These are phyloP conservation scores for Cercospora nicotianae DNA, from an alignment of 2,329 filamentous ascomycete genomes.

Conservation along the genomic window DNA sequence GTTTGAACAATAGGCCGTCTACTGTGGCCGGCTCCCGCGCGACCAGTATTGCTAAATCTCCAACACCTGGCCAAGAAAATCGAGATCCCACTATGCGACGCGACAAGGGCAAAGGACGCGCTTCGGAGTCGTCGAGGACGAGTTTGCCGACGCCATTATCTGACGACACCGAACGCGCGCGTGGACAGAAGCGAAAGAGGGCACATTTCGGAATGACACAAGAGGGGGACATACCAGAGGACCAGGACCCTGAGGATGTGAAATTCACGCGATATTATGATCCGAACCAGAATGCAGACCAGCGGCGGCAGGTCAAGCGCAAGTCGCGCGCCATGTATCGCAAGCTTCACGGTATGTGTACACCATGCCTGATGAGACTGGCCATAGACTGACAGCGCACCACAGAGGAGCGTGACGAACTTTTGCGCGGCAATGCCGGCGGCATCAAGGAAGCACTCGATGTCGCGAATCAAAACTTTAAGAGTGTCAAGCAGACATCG, in stretches of 20 bases:
- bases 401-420: constrained; percentile 70
- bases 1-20: constrained; percentile 26
- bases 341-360: constrained; percentile 55
- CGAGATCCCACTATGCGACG: constrained; percentile 32
- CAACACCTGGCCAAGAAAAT: constrained; percentile 48
- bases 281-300: constrained; percentile 75
- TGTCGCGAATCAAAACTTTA: constrained; percentile 57
- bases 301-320: constrained; percentile 70
- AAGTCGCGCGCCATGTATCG: constrained; percentile 66
- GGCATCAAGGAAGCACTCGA: constrained; percentile 41
- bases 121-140: constrained; percentile 10
- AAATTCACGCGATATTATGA: constrained; percentile 61
- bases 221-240: constrained; percentile 24
- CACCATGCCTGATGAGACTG: no score
- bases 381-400: constrained; percentile 31
- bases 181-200: constrained; percentile 30
- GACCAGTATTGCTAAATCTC: constrained; percentile 13
- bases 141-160: constrained; percentile 42
- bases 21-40: constrained; percentile 22
- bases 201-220: constrained; percentile 16
- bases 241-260: constrained; percentile 31
- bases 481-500: constrained; percentile 74
- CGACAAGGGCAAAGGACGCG: constrained; percentile 42
- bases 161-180: constrained; percentile 30
- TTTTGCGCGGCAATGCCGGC: constrained; percentile 63